Evolutionary conservation across 2,329 filamentous ascomycete genomes (phyloP), one percentile per base, ranked within the genome.

Genomic region (Fusarium fujikuroi): DNA sequence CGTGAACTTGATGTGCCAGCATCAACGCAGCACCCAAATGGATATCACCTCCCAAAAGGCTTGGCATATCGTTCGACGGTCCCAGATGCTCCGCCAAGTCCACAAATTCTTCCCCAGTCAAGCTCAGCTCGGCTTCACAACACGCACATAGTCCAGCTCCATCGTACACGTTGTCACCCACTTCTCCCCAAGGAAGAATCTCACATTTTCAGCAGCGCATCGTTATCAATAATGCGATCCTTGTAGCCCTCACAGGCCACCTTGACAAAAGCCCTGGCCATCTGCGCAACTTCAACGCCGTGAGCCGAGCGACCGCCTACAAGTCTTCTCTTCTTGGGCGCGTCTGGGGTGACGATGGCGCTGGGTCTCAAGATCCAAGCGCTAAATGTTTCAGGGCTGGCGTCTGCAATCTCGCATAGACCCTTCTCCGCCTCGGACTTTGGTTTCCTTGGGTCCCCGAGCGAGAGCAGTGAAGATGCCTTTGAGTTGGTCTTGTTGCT

Each of bases 401-500:
- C 75, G 50, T 83, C 80, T 21, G 81, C 81, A 16, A 85, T 71
- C 8, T 82, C 80, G 61, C 79, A 82, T 40, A 86, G 79, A 7
- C 76, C 78, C 67, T 81, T 82, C 70, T 85, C 84, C 18, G 80
- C 80, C 66, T 82, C 78, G n/a, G 80, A 81, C 77, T 82, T 83
- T 64, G 83, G 79, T 36, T 76, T 80, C 36, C 83, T 79, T 6
- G 80, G 77, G 32, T 85, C 82, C n/a, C 74, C 69, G 53, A 83
- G 70, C 69, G 84, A 84, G 11, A 75, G 67, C 19, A 85, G 76
- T 15, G 73, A 62, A 68, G 82, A 82, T 30, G 78, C 66, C 57
- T 81, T 80, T 28, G 34, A 54, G 50, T 39, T 40, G 47, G 82
- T 79, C 66, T 77, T 80, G 58, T 80, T 80, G 77, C 83, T 85